These are phyloP conservation scores for Trifolium repens DNA, from an alignment of 306 rosid species.

Conservation along the genomic window DNA sequence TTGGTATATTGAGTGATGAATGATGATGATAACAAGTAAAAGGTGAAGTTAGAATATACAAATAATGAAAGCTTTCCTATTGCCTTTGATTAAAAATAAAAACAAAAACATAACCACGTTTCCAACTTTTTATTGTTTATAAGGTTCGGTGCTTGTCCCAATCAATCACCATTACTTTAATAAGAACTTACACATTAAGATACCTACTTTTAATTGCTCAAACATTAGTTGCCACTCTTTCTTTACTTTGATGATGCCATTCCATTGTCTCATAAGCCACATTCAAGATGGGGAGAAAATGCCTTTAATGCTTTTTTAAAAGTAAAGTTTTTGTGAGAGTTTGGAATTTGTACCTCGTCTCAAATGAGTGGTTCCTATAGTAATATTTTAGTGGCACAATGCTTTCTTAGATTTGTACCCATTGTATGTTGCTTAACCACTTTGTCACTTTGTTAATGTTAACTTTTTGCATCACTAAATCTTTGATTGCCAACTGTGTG, in stretches of 20 bases:
- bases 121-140: constrained; percentile 42
- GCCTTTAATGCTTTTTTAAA: constrained; percentile 54
- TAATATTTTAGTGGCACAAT: constrained; percentile 20
- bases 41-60: constrained; percentile 29
- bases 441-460: constrained; percentile 2
- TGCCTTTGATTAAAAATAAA: constrained; percentile 20
- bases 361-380: constrained; percentile 34
- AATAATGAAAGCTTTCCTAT: constrained; percentile 34
- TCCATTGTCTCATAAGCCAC: constrained; percentile 44
- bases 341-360: constrained; percentile 41
- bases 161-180: constrained; percentile 56
- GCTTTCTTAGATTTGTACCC: constrained; percentile 42
- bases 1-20: constrained; percentile 47
- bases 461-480: constrained; percentile 25
- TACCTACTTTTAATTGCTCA: constrained; percentile 41
- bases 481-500: background rate
- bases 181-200: constrained; percentile 45
- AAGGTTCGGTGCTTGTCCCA: constrained; percentile 57
- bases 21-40: constrained; percentile 39
- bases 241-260: constrained; percentile 33
- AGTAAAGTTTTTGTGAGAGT: constrained; percentile 45
- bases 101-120: constrained; percentile 39
- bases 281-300: constrained; percentile 43
- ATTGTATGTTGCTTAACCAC: constrained; percentile 35
- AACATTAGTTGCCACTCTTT: constrained; percentile 9